These are phyloP conservation scores for Hypoxylon sp. DNA, from an alignment of 2,329 filamentous ascomycete species.

Conservation along the genomic window DNA sequence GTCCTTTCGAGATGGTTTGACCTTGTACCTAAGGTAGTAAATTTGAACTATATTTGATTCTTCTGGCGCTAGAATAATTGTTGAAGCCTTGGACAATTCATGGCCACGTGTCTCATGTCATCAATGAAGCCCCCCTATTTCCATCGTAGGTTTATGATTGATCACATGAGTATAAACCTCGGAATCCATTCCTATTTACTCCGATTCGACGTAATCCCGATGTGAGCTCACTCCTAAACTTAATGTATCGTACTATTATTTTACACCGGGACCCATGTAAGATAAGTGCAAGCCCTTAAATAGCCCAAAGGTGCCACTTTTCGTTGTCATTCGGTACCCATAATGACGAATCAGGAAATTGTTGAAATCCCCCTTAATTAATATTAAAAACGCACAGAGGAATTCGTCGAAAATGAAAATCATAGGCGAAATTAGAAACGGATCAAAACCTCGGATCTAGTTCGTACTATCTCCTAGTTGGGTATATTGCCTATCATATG, in stretches of 20 bases:
- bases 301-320: too few species aligned
- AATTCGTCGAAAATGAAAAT: too few species aligned
- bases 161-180: neutral
- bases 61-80: neutral
- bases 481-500: neutral
- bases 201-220: neutral
- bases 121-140: constrained; percentile 1
- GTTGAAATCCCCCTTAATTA: too few species aligned
- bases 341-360: neutral
- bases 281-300: neutral
- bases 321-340: neutral
- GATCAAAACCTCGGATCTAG: too few species aligned
- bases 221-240: neutral
- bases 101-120: neutral
- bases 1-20: neutral
- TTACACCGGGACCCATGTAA: neutral
- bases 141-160: neutral
- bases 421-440: too few species aligned
- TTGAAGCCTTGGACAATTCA: neutral
- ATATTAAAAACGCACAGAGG: too few species aligned
- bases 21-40: neutral
- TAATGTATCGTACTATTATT: neutral
- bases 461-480: neutral
- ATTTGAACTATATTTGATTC: neutral
- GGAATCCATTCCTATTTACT: neutral